Conservation (phyloP, 345 rosid species). For the Arabidopsis arenosa region DNA sequence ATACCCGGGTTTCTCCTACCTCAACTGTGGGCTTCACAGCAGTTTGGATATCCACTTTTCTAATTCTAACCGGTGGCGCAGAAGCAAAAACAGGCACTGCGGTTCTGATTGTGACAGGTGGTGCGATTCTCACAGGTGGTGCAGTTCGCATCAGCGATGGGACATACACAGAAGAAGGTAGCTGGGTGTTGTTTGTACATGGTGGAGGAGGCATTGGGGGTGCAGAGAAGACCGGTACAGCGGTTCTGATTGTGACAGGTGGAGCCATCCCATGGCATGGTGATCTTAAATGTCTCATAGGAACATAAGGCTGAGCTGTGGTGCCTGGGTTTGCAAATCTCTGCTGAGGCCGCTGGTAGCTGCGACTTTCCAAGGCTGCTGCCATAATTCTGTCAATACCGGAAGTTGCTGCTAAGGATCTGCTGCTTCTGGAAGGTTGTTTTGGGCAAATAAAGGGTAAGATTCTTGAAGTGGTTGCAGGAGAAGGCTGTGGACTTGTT, state of each 20-base stretch:
- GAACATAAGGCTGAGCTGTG: constrained; percentile 81
- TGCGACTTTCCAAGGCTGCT: constrained; percentile 53
- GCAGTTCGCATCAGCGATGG: constrained; percentile 51
- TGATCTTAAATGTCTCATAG: constrained; percentile 65
- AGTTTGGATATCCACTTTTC: constrained; percentile 50
- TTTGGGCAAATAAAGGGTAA: constrained; percentile 84
- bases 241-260: constrained; percentile 80
- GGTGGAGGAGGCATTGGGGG: constrained; percentile 66
- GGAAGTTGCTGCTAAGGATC: constrained; percentile 44
- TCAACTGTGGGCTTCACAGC: constrained; percentile 25
- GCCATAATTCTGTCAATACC: constrained; percentile 30
- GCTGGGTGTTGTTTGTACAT: constrained; percentile 54
- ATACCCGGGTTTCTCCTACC: constrained; percentile 28
- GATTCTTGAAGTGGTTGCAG: constrained; percentile 77
- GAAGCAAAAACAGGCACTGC: constrained; percentile 68
- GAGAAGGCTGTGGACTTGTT: constrained; percentile 80
- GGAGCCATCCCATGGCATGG: constrained; percentile 79
- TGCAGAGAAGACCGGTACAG: constrained; percentile 85
- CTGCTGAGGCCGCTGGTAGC: constrained; percentile 48
- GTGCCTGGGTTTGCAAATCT: constrained; percentile 78
- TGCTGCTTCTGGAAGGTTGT: constrained; percentile 64
- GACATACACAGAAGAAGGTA: constrained; percentile 50
- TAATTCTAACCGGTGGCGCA: constrained; percentile 52
- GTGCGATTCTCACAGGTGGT: constrained; percentile 57
- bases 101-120: constrained; percentile 79